A percentile compares a stretch with the other conserved stretches of the same genome.
Conservation (phyloP, 257 asterid genomes). For the Cruciata laevipes region DNA sequence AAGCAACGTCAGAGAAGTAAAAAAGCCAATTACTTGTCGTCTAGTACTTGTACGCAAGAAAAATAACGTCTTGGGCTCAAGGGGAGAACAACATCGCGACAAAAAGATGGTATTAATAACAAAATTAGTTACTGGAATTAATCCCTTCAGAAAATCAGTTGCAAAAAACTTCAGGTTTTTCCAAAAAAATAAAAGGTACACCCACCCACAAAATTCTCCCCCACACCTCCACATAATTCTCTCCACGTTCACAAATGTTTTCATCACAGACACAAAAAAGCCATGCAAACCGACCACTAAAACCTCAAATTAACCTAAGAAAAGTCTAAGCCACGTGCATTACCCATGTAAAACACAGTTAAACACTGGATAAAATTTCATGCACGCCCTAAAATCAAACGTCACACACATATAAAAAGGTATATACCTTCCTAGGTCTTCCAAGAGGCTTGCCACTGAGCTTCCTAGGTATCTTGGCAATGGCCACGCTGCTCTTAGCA, state of each 20-base stretch:
- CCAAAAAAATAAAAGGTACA: too few species aligned
- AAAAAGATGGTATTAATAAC: neutral
- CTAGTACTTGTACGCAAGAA: neutral
- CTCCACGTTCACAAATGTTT: neutral
- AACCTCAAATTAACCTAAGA: too few species aligned
- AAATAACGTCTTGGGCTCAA: too few species aligned
- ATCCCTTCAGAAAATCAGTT: neutral
- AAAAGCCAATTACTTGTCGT: neutral
- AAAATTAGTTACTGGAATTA: neutral
- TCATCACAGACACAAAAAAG: neutral
- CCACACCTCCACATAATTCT: neutral
- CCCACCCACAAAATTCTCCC: neutral
- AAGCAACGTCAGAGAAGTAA: neutral
- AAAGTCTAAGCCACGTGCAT: neutral
- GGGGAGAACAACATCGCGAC: too few species aligned
- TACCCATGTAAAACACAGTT: neutral
- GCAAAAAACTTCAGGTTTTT: too few species aligned
- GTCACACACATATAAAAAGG: neutral
- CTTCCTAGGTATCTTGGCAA: constrained; percentile 33
- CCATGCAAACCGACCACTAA: neutral
- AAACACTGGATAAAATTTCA: neutral
- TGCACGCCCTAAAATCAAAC: neutral
- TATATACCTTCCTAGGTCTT: constrained; percentile 72
- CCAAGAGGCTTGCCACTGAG: constrained; percentile 66
- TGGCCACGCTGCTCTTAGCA: constrained; percentile 16